These are phyloP conservation scores for Yarrowia keelungensis DNA, from an alignment of 805 yeast species.

Conservation along the genomic window DNA sequence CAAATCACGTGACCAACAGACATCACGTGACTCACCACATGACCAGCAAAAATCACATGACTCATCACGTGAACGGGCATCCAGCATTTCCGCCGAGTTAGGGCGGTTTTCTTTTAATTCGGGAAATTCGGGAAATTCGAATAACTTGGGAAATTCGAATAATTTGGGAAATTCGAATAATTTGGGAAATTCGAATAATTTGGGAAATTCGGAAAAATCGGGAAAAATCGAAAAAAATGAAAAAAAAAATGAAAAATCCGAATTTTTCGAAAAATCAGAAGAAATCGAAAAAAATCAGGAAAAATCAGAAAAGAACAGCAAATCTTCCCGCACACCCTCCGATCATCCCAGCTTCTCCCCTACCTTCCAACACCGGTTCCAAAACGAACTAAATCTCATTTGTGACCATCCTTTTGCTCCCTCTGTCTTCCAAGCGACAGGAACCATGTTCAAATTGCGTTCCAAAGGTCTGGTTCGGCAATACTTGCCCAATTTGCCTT, in stretches of 20 bases:
- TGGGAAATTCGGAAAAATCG: too few species aligned
- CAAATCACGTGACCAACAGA: background rate
- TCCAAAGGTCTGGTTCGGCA: slow-evolving; percentile 19
- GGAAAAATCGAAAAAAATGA: too few species aligned
- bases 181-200: too few species aligned
- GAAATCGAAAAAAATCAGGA: background rate
- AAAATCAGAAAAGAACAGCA: background rate
- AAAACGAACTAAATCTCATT: slow-evolving; percentile 15
- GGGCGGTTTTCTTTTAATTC: background rate
- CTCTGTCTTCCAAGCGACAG: slow-evolving; percentile 18
- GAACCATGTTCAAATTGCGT: slow-evolving; percentile 30
- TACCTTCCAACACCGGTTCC: slow-evolving; percentile 5
- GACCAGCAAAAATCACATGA: too few species aligned
- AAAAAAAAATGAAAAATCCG: too few species aligned
- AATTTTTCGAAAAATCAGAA: too few species aligned
- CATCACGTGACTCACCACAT: background rate
- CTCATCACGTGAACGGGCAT: too few species aligned
- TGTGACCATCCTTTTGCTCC: slow-evolving; percentile 14
- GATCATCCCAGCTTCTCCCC: background rate
- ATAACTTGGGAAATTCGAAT: too few species aligned
- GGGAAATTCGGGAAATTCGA: background rate
- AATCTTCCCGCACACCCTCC: background rate
- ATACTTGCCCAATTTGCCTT: slow-evolving; percentile 7
- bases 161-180: too few species aligned
- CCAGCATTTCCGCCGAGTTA: background rate